Percentiles rank a stretch among this genome's conserved stretches.
phyloP scores from a whole-genome alignment of 192 early-diverging fungal genomes.

The Coemansia sp. region DNA sequence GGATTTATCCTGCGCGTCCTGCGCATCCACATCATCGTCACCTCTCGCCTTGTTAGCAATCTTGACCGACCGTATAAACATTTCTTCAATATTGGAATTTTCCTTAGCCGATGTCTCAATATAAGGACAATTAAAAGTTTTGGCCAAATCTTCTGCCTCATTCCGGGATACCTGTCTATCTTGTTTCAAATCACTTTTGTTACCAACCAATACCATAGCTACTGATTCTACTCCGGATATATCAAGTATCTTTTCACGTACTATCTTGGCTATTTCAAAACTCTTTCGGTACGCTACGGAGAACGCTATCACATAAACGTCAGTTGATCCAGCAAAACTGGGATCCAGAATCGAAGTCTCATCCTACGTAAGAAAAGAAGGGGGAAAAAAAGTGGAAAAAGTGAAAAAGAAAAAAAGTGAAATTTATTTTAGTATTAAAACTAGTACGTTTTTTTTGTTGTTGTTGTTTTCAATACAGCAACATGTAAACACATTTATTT shows the following conservation, averaged over 20 bases:
- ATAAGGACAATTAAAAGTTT: constrained; percentile 80
- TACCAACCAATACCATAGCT: constrained; percentile 87
- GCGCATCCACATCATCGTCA: constrained; percentile 24
- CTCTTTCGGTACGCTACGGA: constrained; percentile 82
- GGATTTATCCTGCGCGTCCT: constrained; percentile 21
- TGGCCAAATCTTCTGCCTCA: constrained; percentile 79
- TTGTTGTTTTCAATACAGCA: too few relatives aligned
- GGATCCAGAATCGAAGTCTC: constrained; percentile 92
- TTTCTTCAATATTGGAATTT: constrained; percentile 77
- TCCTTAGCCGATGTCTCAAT: constrained; percentile 92
- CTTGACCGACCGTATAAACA: constrained; percentile 43
- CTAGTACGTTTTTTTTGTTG: too few relatives aligned
- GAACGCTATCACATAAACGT: constrained; percentile 94
- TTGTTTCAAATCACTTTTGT: constrained; percentile 83
- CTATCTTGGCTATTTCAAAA: constrained; percentile 87
- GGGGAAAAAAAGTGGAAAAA: too few relatives aligned
- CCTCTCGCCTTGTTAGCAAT: constrained; percentile 30
- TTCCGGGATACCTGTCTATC: constrained; percentile 69
- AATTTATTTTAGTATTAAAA: too few relatives aligned
- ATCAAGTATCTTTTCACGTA: constrained; percentile 93
- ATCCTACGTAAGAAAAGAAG: constrained; percentile 60
- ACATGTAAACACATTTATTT: too few relatives aligned
- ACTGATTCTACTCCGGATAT: constrained; percentile 88
- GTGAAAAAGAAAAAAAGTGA: too few relatives aligned
- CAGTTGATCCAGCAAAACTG: constrained; percentile 85